Conservation (phyloP, 257 asterid genomes). For the Penstemon davidsonii region DNA sequence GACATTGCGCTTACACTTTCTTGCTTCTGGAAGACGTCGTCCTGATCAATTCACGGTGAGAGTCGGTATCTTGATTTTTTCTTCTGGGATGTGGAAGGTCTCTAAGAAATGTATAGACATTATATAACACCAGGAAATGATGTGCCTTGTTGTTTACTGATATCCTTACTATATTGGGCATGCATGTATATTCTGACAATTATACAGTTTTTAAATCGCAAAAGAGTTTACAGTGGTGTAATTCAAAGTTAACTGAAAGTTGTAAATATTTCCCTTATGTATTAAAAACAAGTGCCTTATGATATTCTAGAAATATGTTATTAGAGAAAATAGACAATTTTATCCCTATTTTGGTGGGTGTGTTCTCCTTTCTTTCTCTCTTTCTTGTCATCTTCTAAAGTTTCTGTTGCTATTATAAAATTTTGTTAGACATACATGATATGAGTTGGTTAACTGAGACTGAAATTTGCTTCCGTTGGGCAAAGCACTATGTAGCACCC, state of each 20-base stretch:
- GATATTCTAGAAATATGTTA: not conserved
- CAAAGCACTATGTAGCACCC: slow-evolving; percentile 2
- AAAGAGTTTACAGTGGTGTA: not conserved
- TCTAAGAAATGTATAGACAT: slow-evolving; percentile 6
- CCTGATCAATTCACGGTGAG: slow-evolving; percentile 91
- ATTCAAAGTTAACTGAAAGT: not conserved
- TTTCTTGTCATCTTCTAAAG: slow-evolving; percentile 12
- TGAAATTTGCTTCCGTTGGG: slow-evolving; percentile 1
- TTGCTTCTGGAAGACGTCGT: slow-evolving; percentile 85
- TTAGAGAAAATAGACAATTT: too few species aligned
- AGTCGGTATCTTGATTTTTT: slow-evolving; percentile 27
- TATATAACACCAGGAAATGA: slow-evolving; percentile 1
- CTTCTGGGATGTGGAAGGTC: slow-evolving; percentile 4
- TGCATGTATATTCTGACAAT: not conserved
- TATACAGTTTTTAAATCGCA: not conserved
- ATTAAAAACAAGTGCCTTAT: not conserved
- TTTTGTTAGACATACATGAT: not conserved
- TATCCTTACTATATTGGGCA: slow-evolving; percentile 2
- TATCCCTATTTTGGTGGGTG: too few species aligned
- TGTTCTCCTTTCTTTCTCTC: not conserved
- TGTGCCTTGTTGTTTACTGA: not conserved
- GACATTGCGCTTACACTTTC: slow-evolving; percentile 83
- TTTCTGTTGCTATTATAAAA: not conserved
- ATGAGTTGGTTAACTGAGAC: slow-evolving; percentile 2
- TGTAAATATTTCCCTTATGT: not conserved